Evolutionary conservation across 2,329 filamentous ascomycete genomes (phyloP), one percentile per base, ranked within the genome.

Genomic region (Metarhizium humberi): DNA sequence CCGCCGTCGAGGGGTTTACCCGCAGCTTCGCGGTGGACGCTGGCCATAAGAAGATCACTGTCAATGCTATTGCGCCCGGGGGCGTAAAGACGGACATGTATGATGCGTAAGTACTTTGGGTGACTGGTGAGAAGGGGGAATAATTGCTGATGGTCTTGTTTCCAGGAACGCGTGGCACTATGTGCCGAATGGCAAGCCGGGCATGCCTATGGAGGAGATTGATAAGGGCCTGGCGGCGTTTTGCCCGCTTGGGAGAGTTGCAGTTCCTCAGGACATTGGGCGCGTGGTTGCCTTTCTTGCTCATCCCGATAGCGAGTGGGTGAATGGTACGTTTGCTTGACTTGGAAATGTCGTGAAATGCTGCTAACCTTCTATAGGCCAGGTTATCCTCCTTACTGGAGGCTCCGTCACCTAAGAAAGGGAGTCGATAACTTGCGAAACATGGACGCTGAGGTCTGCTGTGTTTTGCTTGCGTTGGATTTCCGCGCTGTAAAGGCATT

Each of bases 1-100:
- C 86, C 62, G 83, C 87, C 42, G 85, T 90, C 58, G 87, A 90
- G 71, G 86, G 85, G 11, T 88, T 90, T 70, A 85, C 87, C 61
- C 85, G 87, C 68, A 84, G 80, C 62, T 87, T 90, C 72, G 85
- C 87, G 5, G 85, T 84, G 50, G 85, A 88, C 73, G 83, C 80
- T 61, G 82, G 85, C 54, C 79, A 85, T 73, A 78, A 83, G 64
- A 80, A 81, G 55, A 84, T 86, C 66, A 86, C 83, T 0, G 82
- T 86, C 67, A 87, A 87, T 64, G 81, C 80, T 48, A 76, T 87
- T 36, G 84, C 84, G 0, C 84, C 84, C 0, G 84, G 84, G 55
- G 84, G 82, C 14, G 84, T 85, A 69, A 85, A 84, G 73, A 84
- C 79, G 14, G 83, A 86, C 62, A 86, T 86, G 83, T 86, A 51